A percentile compares a stretch with the other conserved stretches of the same genome.
Evolutionary conservation across 768 basidiomycete genomes (phyloP).

Genomic region (Macrolepiota dolichaula): DNA sequence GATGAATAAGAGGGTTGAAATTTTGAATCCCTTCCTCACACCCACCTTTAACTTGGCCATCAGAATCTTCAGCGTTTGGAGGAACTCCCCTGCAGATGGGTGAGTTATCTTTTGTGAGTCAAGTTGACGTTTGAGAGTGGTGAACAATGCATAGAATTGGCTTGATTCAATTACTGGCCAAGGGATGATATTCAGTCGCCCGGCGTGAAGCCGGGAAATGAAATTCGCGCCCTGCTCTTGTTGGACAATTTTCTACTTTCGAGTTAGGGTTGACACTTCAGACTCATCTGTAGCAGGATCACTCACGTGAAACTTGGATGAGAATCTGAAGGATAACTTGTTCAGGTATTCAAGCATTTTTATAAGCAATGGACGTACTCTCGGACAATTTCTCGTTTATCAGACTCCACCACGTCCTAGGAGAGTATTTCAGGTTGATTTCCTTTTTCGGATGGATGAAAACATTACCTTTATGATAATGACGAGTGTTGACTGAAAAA

Average conservation of each 20-base stretch:
- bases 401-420: constrained; percentile 63
- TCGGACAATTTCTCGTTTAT: constrained; percentile 52
- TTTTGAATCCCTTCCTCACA: neutral
- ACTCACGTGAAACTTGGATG: constrained; percentile 42
- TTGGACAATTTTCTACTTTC: constrained; percentile 49
- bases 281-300: neutral
- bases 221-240: constrained; percentile 62
- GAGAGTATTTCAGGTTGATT: neutral
- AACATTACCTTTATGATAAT: constrained; percentile 58
- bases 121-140: constrained; percentile 39
- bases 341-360: neutral
- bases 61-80: constrained; percentile 54
- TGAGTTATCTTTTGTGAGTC: constrained; percentile 50
- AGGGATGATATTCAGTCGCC: constrained; percentile 53
- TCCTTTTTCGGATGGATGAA: neutral
- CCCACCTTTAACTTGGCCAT: constrained; percentile 66
- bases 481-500: constrained; percentile 56
- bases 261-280: neutral
- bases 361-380: constrained; percentile 38
- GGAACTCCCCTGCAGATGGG: constrained; percentile 48
- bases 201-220: constrained; percentile 57
- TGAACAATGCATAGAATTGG: constrained; percentile 56
- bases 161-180: constrained; percentile 67
- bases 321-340: constrained; percentile 35
- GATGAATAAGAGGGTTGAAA: neutral